A percentile compares a stretch with the other conserved stretches of the same genome.
Evolutionary conservation across 2,329 filamentous ascomycete species (phyloP).

Genomic region (Escovopsis weberi): DNA sequence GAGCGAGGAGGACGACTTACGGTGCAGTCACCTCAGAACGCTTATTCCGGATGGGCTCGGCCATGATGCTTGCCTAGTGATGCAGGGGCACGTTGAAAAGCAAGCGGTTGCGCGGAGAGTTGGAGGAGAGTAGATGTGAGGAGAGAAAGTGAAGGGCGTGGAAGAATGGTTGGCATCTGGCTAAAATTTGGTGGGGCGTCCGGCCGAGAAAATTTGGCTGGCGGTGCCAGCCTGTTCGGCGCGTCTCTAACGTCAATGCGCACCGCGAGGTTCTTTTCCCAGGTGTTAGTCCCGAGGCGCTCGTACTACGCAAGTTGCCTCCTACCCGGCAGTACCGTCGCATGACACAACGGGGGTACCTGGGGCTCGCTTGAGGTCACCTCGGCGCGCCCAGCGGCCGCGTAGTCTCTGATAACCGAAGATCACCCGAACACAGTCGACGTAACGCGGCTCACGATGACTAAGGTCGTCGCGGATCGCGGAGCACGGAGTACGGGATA

Average conservation of each 20-base stretch:
- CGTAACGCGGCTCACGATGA: no score
- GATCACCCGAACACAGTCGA: no score
- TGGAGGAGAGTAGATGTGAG: conserved; percentile 13
- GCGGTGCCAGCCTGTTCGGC: conserved; percentile 18
- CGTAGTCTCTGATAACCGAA: no score
- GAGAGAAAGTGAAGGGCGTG: conserved; percentile 18
- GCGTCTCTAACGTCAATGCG: conserved; percentile 2
- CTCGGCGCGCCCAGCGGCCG: no score
- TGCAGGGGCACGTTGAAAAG: conserved; percentile 12
- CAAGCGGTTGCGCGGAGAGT: conserved; percentile 10
- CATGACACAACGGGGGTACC: no score
- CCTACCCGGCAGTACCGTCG: no score
- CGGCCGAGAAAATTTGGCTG: conserved; percentile 22
- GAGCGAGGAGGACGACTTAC: conserved; percentile 27
- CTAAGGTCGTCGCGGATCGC: no score
- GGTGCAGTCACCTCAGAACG: conserved; percentile 43
- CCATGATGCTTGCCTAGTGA: conserved; percentile 31
- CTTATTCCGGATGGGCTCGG: conserved; percentile 51
- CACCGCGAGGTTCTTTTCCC: conserved; percentile 3
- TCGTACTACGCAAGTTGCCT: no score
- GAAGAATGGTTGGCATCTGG: conserved; percentile 19
- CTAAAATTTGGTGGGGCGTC: conserved; percentile 26
- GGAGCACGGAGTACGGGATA: no score
- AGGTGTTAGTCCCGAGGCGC: no score
- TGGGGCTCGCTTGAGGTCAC: no score